phyloP scores from a whole-genome alignment of 495 filamentous ascomycete genomes.

The Chaetomium cochliodes region DNA sequence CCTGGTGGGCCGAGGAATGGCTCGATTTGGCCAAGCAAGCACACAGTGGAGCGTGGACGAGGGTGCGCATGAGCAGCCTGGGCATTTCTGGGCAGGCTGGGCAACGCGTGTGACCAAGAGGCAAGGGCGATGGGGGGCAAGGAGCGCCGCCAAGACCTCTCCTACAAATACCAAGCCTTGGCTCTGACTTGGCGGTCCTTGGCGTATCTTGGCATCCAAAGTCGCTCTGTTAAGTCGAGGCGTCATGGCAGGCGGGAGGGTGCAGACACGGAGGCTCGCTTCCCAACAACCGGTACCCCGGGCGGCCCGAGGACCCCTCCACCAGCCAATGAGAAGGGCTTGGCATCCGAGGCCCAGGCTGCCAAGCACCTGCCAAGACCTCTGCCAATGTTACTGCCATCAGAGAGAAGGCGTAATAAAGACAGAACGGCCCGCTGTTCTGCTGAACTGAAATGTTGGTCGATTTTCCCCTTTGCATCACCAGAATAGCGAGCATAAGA shows the following conservation, averaged over 20 bases:
- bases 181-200: constrained; percentile 33
- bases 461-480: constrained; percentile 36
- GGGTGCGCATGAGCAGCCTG: constrained; percentile 4
- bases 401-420: constrained; percentile 47
- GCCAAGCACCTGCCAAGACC: constrained; percentile 49
- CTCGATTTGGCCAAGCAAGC: constrained; percentile 14
- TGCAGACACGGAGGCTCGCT: neutral
- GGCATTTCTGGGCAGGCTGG: constrained; percentile 19
- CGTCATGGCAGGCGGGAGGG: neutral
- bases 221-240: constrained; percentile 31
- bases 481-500: neutral
- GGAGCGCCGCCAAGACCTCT: constrained; percentile 32
- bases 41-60: neutral
- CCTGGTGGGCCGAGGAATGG: constrained; percentile 15
- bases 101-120: constrained; percentile 31
- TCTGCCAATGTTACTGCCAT: constrained; percentile 47
- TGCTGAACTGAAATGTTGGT: constrained; percentile 33
- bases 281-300: constrained; percentile 28
- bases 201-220: constrained; percentile 26
- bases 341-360: constrained; percentile 37
- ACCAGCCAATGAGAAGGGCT: constrained; percentile 30
- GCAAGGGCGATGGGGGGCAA: constrained; percentile 23
- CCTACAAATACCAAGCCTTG: constrained; percentile 39
- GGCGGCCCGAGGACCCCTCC: constrained; percentile 23
- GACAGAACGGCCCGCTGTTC: constrained; percentile 45